phyloP scores from a whole-genome alignment of 257 asterid species.

The Fraxinus cuspidata region DNA sequence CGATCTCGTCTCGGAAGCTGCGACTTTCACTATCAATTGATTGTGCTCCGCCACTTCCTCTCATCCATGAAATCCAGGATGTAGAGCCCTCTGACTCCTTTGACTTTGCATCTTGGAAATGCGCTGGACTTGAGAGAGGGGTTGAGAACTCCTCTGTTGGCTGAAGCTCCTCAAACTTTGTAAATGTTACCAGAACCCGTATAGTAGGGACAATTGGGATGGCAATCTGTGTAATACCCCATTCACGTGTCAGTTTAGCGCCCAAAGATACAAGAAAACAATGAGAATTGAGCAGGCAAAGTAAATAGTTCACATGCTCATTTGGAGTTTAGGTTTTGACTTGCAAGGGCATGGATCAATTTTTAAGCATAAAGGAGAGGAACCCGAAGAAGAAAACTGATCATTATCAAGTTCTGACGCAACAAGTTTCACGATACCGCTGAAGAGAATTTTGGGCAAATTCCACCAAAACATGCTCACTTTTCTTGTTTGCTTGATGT shows the following conservation, averaged over 20 bases:
- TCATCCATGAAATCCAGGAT: conserved; percentile 98
- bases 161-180: conserved; percentile 97
- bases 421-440: too few species aligned
- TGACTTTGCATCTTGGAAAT: conserved; percentile 83
- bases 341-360: background rate
- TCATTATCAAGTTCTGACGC: too few species aligned
- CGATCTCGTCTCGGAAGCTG: conserved; percentile 82
- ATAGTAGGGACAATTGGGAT: conserved; percentile 97
- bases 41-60: conserved; percentile 81
- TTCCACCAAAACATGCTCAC: too few species aligned
- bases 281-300: conserved; percentile 4
- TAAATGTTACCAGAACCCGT: conserved; percentile 89
- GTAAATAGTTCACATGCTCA: background rate
- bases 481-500: too few species aligned
- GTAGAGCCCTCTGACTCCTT: conserved; percentile 71
- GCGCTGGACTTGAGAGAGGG: conserved; percentile 93
- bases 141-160: conserved; percentile 92
- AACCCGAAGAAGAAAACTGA: background rate
- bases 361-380: background rate
- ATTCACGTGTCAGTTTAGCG: conserved; percentile 21
- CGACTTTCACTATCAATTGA: conserved; percentile 73
- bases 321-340: background rate
- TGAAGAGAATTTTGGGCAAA: too few species aligned
- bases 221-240: conserved; percentile 59
- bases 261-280: conserved; percentile 13